A percentile compares a stretch with the other conserved stretches of the same genome.
Evolutionary conservation across 441 rosid genomes (phyloP).

Genomic region (Jatropha multifida): DNA sequence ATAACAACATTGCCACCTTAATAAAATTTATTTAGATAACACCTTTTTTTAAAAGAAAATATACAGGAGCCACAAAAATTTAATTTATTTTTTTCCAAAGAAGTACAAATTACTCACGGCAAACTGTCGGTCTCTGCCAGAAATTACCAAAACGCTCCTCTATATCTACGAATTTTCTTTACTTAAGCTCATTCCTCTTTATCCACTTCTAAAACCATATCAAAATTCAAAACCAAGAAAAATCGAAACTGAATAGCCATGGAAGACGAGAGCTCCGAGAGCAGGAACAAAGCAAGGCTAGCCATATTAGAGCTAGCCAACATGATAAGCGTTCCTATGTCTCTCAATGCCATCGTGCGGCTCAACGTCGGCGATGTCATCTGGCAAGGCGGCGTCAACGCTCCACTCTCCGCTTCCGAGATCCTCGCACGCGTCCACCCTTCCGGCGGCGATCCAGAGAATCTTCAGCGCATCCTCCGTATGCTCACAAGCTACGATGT

Average conservation of each 20-base stretch:
- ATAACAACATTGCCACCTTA: too few species aligned
- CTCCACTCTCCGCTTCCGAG: slow-evolving; percentile 70
- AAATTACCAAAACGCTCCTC: too few species aligned
- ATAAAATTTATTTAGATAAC: too few species aligned
- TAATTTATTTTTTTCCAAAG: too few species aligned
- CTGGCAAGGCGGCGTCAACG: slow-evolving; percentile 74
- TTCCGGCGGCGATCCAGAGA: slow-evolving; percentile 50
- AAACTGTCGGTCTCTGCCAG: too few species aligned
- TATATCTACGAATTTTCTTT: too few species aligned
- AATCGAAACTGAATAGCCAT: slow-evolving; percentile 16
- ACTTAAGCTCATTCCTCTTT: too few species aligned
- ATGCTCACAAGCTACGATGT: slow-evolving; percentile 79
- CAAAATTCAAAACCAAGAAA: too few species aligned
- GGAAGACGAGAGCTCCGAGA: slow-evolving; percentile 51
- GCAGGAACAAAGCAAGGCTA: slow-evolving; percentile 55
- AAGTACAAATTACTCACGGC: too few species aligned
- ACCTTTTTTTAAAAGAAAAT: too few species aligned
- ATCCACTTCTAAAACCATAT: too few species aligned
- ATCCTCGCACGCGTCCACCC: slow-evolving; percentile 50
- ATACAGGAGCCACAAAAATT: too few species aligned
- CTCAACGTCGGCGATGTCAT: slow-evolving; percentile 79
- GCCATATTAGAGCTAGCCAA: slow-evolving; percentile 77
- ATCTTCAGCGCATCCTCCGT: slow-evolving; percentile 81
- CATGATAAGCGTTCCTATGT: slow-evolving; percentile 95
- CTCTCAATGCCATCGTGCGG: slow-evolving; percentile 67